A percentile compares a stretch with the other conserved stretches of the same genome.
Conservation (phyloP, 305 asterid species). For the Ajuga reptans region DNA sequence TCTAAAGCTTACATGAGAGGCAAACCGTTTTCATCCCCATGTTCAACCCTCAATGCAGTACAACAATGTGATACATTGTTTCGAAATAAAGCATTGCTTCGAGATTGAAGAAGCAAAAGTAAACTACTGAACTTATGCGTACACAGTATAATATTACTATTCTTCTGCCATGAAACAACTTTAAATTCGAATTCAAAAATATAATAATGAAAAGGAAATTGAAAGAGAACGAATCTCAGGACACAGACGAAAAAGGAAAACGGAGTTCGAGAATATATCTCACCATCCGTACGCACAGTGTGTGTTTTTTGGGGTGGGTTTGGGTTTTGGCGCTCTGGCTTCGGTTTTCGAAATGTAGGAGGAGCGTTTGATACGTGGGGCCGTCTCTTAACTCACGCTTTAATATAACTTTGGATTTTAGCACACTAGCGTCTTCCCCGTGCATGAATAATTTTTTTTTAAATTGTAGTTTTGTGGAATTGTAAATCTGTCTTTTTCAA, state of each 20-base stretch:
- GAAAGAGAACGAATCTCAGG: slow-evolving; percentile 27
- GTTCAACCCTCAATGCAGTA: background rate
- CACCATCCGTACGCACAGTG: slow-evolving; percentile 25
- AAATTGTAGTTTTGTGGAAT: too few species aligned
- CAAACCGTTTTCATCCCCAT: slow-evolving; percentile 9
- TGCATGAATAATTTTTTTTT: too few species aligned
- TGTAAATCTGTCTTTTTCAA: too few species aligned
- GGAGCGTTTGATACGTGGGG: slow-evolving; percentile 32
- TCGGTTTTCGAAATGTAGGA: slow-evolving; percentile 43
- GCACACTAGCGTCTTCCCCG: too few species aligned
- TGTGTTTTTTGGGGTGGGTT: background rate
- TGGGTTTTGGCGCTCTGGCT: slow-evolving; percentile 54
- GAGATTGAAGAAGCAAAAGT: slow-evolving; percentile 35
- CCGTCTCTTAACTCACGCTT: background rate
- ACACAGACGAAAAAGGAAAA: slow-evolving; percentile 15
- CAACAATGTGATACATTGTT: slow-evolving; percentile 10
- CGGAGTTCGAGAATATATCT: slow-evolving; percentile 42
- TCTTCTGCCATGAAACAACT: background rate
- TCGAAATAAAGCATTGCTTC: slow-evolving; percentile 24
- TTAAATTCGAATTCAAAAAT: slow-evolving; percentile 32
- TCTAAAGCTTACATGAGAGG: background rate
- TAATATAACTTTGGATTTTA: background rate
- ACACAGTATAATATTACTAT: background rate
- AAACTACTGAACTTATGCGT: background rate
- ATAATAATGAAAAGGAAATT: slow-evolving; percentile 21